Conservation (phyloP, 768 basidiomycete species). For the Pleurotus giganteus region DNA sequence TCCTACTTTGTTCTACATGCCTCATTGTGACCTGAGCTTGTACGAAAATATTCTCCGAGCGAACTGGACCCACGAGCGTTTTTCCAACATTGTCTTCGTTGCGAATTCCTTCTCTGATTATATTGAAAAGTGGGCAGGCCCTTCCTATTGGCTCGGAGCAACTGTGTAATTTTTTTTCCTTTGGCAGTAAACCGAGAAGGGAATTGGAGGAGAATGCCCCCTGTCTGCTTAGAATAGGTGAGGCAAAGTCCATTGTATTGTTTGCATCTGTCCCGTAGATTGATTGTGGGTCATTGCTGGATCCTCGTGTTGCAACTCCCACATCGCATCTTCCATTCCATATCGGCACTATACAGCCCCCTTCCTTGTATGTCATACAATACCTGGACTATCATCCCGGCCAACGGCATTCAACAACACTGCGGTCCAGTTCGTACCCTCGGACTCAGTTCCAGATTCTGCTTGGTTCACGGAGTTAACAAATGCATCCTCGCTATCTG, state of each 20-base stretch:
- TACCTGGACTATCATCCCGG: conserved; percentile 49
- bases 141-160: conserved; percentile 3
- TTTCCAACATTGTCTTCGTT: conserved; percentile 53
- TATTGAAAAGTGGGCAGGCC: conserved; percentile 52
- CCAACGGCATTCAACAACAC: conserved; percentile 70
- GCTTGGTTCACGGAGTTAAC: conserved; percentile 9
- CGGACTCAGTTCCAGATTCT: conserved; percentile 1
- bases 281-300: conserved; percentile 8
- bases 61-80: conserved; percentile 51
- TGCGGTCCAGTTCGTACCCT: conserved; percentile 49
- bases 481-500: conserved; percentile 3
- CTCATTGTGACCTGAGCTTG: conserved; percentile 71
- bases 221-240: conserved; percentile 52
- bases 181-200: conserved; percentile 48
- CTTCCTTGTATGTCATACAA: conserved; percentile 40
- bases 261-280: conserved; percentile 1
- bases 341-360: conserved; percentile 37
- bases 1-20: conserved; percentile 74
- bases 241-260: conserved; percentile 17
- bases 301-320: conserved; percentile 12
- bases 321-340: conserved; percentile 12
- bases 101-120: conserved; percentile 70
- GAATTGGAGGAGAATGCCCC: conserved; percentile 52
- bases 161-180: conserved; percentile 11
- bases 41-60: conserved; percentile 64